Conservation (phyloP, 1,284 basidiomycete species). For the Malassezia caprae region DNA sequence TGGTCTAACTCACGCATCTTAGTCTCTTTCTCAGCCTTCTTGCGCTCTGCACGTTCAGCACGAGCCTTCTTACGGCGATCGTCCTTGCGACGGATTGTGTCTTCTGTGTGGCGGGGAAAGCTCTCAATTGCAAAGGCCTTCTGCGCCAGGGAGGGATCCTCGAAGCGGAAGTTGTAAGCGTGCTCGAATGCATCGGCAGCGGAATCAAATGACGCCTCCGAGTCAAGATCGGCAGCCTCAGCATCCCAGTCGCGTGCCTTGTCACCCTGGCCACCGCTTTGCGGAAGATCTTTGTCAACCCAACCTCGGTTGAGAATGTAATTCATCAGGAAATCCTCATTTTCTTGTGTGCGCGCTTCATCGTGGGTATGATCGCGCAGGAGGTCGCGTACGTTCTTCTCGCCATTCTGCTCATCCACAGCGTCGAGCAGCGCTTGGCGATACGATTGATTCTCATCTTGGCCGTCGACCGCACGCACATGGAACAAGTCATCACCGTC, state of each 20-base stretch:
- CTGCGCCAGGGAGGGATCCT: slow-evolving; percentile 31
- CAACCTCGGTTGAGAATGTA: slow-evolving; percentile 47
- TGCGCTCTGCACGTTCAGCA: slow-evolving; percentile 36
- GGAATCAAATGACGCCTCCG: slow-evolving; percentile 40
- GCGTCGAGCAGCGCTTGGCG: slow-evolving; percentile 4
- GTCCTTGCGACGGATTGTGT: slow-evolving; percentile 36
- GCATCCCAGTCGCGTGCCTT: slow-evolving; percentile 37
- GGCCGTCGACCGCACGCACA: background rate
- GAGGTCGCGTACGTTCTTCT: slow-evolving; percentile 4
- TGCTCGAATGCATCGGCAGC: slow-evolving; percentile 45
- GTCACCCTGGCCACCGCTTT: background rate
- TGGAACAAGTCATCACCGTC: slow-evolving; percentile 13
- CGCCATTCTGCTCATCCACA: slow-evolving; percentile 1
- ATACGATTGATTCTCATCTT: background rate
- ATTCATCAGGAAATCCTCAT: slow-evolving; percentile 73
- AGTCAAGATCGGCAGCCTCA: slow-evolving; percentile 44
- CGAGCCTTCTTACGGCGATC: slow-evolving; percentile 40
- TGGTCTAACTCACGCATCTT: slow-evolving; percentile 40
- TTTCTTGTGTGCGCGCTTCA: slow-evolving; percentile 52
- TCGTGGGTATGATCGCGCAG: slow-evolving; percentile 9
- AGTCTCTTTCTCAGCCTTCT: slow-evolving; percentile 38
- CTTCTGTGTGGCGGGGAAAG: slow-evolving; percentile 35
- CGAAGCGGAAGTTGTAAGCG: slow-evolving; percentile 47
- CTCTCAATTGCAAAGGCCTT: slow-evolving; percentile 32
- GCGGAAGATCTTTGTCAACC: slow-evolving; percentile 28